Base-by-base conservation (phyloP, 345 rosid genomes). In the Adansonia digitata region DNA sequence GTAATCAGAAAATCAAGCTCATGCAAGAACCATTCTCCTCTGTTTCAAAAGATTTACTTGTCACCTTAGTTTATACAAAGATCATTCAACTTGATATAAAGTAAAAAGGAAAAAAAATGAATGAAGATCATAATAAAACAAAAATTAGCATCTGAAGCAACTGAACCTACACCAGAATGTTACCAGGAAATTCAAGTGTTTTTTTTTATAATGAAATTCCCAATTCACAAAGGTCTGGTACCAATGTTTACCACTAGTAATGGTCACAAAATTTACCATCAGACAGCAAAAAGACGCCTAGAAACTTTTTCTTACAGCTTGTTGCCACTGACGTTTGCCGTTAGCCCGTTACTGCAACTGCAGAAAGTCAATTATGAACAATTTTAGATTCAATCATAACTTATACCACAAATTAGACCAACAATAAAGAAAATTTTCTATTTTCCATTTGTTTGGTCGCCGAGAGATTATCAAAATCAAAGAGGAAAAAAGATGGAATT, bases 291-390 rank as follows among this genome's bases (percentile, higher is more conserved):
- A 72, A 64, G 74, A 79, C 62, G 79, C 79, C 80, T 69, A n/a
- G 57, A 67, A 60, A 56, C 69, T 59, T 68, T 43, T 18, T 8
- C 53, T 4, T 45, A 18, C 63, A 12, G 24, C 26, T 59, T 31
- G 15, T 22, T 31, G 61, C 72, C 67, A 12, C 37, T 22, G n/a
- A n/a, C n/a, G n/a, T n/a, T n/a, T n/a, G n/a, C n/a, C n/a, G n/a
- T n/a, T n/a, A n/a, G n/a, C n/a, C 10, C 24, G n/a, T 29, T 22
- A 55, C 7, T 55, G 83, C 68, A 81, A 83, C 88, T 85, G 88
- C 73, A 70, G 13, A 62, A 67, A 53, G 26, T 9, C 7, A 68
- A 20, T 22, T n/a, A n/a, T 12, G 14, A 71, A 22, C 17, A 22
- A 62, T 29, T 31, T 60, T 57, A 5, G 34, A 71, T 62, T 43